Evolutionary conservation across 2,329 filamentous ascomycete species (phyloP).

Genomic region (Zasmidium citrigriseum): DNA sequence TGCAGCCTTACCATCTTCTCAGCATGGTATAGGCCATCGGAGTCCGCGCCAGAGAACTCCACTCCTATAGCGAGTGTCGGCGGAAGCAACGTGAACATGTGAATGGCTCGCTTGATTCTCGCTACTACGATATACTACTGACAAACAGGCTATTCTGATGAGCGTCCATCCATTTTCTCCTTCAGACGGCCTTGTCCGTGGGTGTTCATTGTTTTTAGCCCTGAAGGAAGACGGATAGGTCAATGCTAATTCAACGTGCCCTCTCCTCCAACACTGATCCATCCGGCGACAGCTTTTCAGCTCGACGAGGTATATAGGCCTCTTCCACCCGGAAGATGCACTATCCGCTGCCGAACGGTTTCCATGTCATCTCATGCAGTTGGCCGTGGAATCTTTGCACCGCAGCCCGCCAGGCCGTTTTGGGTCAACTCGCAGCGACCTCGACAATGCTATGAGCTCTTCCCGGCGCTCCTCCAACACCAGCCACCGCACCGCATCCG

Average conservation of each 20-base stretch:
- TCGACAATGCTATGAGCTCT: not conserved
- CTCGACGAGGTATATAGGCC: not conserved
- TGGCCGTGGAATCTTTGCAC: not conserved
- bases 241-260: not conserved
- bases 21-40: not conserved
- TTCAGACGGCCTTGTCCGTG: not conserved
- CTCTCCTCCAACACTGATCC: not conserved
- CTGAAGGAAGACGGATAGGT: not conserved
- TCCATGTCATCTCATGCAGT: not conserved
- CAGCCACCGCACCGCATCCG: not conserved
- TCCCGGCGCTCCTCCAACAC: not conserved
- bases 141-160: not conserved
- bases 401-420: not conserved
- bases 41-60: not conserved
- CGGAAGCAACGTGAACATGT: too few relatives aligned
- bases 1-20: not conserved
- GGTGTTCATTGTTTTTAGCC: not conserved
- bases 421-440: not conserved
- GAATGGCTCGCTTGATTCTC: not conserved
- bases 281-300: not conserved
- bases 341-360: not conserved
- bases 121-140: not conserved
- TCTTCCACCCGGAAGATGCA: not conserved
- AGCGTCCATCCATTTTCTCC: not conserved
- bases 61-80: not conserved